Conservation (phyloP, 2,329 filamentous ascomycete species). For the Talaromyces sp. region DNA sequence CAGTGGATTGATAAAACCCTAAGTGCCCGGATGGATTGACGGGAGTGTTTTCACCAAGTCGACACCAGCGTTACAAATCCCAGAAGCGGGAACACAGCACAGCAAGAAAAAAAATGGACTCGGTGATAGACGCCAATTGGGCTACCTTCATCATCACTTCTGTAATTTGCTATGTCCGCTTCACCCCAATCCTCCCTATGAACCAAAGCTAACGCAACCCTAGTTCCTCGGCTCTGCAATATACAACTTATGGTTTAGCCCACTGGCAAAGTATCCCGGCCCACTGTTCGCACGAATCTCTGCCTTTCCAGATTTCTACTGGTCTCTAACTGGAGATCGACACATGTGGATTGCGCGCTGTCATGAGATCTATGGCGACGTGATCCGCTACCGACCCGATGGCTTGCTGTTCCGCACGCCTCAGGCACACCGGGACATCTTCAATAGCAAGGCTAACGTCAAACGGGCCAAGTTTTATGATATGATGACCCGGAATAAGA, state of each 20-base stretch:
- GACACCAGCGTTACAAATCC: background rate
- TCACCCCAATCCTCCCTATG: background rate
- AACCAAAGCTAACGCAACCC: background rate
- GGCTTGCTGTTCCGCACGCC: background rate
- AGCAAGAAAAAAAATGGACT: background rate
- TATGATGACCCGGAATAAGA: background rate
- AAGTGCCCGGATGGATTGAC: background rate
- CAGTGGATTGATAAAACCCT: background rate
- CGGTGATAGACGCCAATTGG: background rate
- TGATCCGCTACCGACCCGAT: background rate
- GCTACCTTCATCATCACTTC: background rate
- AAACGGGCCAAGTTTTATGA: background rate
- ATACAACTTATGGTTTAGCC: slow-evolving; percentile 2
- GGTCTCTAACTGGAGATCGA: background rate
- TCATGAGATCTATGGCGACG: slow-evolving; percentile 6
- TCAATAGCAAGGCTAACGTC: background rate
- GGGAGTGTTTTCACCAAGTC: background rate
- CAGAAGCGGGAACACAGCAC: background rate
- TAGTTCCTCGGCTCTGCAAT: slow-evolving; percentile 1
- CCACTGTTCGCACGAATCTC: background rate
- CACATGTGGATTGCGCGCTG: slow-evolving; percentile 11
- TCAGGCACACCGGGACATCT: background rate
- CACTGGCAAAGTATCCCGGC: slow-evolving; percentile 1
- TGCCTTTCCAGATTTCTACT: slow-evolving; percentile 6
- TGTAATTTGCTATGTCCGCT: background rate